Percentiles rank a stretch among this genome's conserved stretches.
Conservation (phyloP, 2,329 filamentous ascomycete genomes). For the Colletotrichum sansevieriae region DNA sequence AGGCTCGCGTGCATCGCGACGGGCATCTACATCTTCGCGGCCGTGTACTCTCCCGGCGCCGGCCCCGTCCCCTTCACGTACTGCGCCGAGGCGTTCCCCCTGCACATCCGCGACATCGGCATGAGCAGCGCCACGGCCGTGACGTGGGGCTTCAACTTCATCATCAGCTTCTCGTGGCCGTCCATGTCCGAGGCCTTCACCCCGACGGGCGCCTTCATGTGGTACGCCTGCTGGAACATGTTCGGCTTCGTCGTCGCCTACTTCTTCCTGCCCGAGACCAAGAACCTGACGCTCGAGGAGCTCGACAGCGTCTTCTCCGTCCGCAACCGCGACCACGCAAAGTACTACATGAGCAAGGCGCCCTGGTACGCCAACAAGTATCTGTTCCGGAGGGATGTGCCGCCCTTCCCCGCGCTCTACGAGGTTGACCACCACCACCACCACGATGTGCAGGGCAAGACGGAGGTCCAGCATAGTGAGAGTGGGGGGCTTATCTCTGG, state of each 20-base stretch:
- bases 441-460: slow-evolving; percentile 5
- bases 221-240: slow-evolving; percentile 55
- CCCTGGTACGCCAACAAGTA: slow-evolving; percentile 52
- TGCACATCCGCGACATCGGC: slow-evolving; percentile 67
- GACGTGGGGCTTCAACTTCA: slow-evolving; percentile 56
- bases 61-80: slow-evolving; percentile 72
- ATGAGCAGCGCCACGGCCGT: slow-evolving; percentile 61
- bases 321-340: slow-evolving; percentile 48
- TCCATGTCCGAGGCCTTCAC: slow-evolving; percentile 44
- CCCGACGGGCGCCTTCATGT: slow-evolving; percentile 54
- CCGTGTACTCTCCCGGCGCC: slow-evolving; percentile 63
- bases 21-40: slow-evolving; percentile 56
- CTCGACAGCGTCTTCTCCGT: slow-evolving; percentile 52
- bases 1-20: slow-evolving; percentile 52
- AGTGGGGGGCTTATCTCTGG: background rate
- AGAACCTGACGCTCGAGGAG: slow-evolving; percentile 52
- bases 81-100: slow-evolving; percentile 69
- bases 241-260: slow-evolving; percentile 51
- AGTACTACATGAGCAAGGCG: slow-evolving; percentile 49
- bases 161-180: slow-evolving; percentile 54
- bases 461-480: slow-evolving; percentile 12
- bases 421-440: slow-evolving; percentile 43
- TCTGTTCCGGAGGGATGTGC: slow-evolving; percentile 47
- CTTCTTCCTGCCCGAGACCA: slow-evolving; percentile 53
- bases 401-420: slow-evolving; percentile 50